Base-by-base conservation (phyloP, 1,284 basidiomycete genomes). In the Melampsora larici-populina region DNA sequence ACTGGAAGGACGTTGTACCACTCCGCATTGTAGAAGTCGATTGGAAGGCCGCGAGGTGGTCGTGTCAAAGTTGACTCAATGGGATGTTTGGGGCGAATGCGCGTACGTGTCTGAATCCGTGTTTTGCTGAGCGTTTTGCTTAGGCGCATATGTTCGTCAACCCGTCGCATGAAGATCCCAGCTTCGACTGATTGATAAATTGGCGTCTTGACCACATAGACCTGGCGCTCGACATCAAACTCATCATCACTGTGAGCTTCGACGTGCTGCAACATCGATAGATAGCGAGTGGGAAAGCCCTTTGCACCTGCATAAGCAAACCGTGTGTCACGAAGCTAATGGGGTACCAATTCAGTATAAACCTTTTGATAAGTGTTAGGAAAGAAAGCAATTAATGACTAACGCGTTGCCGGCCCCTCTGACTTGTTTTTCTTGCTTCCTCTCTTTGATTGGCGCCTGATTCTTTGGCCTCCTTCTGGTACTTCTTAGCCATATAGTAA, bases 1-100 rank as follows among this genome's bases (percentile, higher is more conserved):
- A 24, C 5, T 26, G 31, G 36, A 17, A 72, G 60, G 7, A 46
- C 33, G 33, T 72, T 72, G 70, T 46, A 72, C 70, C 70, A 72
- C 3, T 64, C 9, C n/a, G 51, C 26, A 18, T 72, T 26, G 26
- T 72, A 72, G 15, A 62, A 72, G n/a, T 72, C 55, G 1, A 72
- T 26, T 8, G 70, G 70, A 2, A 11, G n/a, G 5, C 51, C 29
- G 31, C 63, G 60, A 3, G 58, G 70, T 6, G 70, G 58, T 26
- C 62, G 58, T 3, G 70, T 33, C 26, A 72, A 72, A 26, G 46
- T 18, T 2, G 60, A 72, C 0, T 21, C 18, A 17, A 6, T 18
- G 26, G 70, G 70, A 9, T 29, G 33, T 7, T 7, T 1, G 24
- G 70, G 60, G 9, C n/a, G 21, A 1, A 43, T 29, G n/a, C 70